Evolutionary conservation across 331 rosid species (phyloP).

Genomic region (Quercus tomentella): DNA sequence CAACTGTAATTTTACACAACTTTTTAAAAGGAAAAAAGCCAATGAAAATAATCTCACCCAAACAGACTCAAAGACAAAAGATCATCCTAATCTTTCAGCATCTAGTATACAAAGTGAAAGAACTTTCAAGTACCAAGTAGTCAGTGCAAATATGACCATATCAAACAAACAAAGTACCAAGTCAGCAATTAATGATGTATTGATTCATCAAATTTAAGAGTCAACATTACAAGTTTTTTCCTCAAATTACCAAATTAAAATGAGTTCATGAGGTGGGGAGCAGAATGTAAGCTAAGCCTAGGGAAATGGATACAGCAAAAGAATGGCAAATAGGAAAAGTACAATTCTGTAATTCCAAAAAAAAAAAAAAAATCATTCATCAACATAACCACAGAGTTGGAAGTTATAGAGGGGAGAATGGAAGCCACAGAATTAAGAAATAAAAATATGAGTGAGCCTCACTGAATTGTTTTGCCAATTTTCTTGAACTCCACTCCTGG

Average conservation of each 20-base stretch:
- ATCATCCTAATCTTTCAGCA: neutral
- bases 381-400: constrained; percentile 4
- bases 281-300: neutral
- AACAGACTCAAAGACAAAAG: neutral
- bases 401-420: neutral
- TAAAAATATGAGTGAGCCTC: constrained; percentile 32
- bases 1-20: too few species aligned
- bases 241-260: neutral
- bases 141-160: neutral
- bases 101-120: neutral
- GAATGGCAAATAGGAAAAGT: neutral
- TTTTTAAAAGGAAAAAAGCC: too few species aligned
- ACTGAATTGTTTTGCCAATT: constrained; percentile 91
- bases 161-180: neutral
- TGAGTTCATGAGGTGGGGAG: neutral
- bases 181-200: neutral
- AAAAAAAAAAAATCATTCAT: neutral
- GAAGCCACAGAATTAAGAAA: constrained; percentile 1
- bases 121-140: neutral
- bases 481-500: constrained; percentile 80
- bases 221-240: neutral
- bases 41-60: too few species aligned
- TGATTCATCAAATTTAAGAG: neutral
- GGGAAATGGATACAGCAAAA: neutral
- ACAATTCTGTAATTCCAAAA: neutral